Evolutionary conservation across 148 eudicot genomes (phyloP), one percentile per base, ranked within the genome.

Genomic region (Cornus florida): DNA sequence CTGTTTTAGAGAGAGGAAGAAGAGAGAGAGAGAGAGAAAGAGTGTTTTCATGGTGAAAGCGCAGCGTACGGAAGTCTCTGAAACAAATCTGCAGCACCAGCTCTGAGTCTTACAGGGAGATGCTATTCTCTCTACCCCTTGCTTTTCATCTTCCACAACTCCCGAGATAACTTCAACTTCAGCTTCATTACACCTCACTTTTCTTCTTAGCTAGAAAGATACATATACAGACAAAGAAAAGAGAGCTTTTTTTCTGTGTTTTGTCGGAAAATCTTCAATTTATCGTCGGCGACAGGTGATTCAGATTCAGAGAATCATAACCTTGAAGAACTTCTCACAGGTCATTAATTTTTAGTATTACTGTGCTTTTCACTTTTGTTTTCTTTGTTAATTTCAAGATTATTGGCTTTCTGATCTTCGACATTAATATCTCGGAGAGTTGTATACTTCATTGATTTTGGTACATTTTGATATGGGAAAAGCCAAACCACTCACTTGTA

Each of bases 11-110:
- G 62, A 73, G 66, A 73, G 41, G 9, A 38, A 74, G 28, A 28
- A 28, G 28, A 73, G 39, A 73, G 62, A 73, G 62, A 73, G 41
- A 19, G 23, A 74, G 77, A 71, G 74, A 71, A 56, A 71, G 74
- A 22, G 46, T 19, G 17, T 57, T 13, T 57, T 57, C 62, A 57
- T 57, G 59, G 67, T 56, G 68, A 35, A 65, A 57, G 24, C 33
- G 19, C 12, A 38, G 65, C 8, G 71, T 69, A 33, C 71, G 41
- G 71, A 69, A 69, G 43, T 2, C 32, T 39, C 68, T 57, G 68
- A n/a, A 43, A 43, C 48, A 43, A 43, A 43, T 43, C 48, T 43
- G 48, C 48, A 4, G 48, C 48, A 43, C 9, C 48, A 43, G 48
- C 10, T 43, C 48, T 43, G 48, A 43, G 6, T 28, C 10, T 43